Base-by-base conservation (phyloP, 73 alveolate species). In the Stentor coeruleus region DNA sequence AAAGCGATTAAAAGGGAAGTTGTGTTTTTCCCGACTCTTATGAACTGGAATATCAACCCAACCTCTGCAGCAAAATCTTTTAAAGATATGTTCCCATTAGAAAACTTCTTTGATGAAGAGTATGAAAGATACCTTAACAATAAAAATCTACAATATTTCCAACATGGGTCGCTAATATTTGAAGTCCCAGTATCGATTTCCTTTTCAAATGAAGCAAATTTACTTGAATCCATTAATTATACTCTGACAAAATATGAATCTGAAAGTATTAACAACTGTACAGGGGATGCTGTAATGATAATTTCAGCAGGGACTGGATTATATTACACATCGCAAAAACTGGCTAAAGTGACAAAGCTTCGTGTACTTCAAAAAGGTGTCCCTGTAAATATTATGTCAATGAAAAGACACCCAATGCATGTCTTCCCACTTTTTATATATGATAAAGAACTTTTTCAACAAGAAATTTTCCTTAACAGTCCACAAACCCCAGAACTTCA, bases 271-370 rank as follows among this genome's bases (percentile, higher is more conserved):
- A 66, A 31, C 42, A 66, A 31, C 79, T 66, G 37, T 66, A 75
- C 83, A 26, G 83, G 83, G 30, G 38, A 15, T 38, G 77, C 41
- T 1, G 77, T 75, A 38, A 39, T 39, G 28, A 35, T 75, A 31
- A 75, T 75, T 38, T 36, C 83, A 39, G 83, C 83, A 20, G 83
- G 83, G 6, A 37, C 26, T 36, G 77, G 77, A 39, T 35, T 75
- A n/a, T 75, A 75, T 38, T 37, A 36, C 74, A 33, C 38, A 1
- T n/a, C 33, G n/a, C 15, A 75, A 36, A n/a, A 2, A 31, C 83
- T 75, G 15, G 58, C 58, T 15, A 75, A 37, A 38, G 38, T 75
- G 6, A 75, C 83, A 33, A 75, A 75, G 38, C 20, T n/a, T 38
- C 59, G 83, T 20, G 83, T 38, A 39, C 26, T 40, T 20, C 35